Percentiles rank a stretch among this genome's conserved stretches.
Conservation (phyloP, 805 yeast species). For the Citeromyces matritensis region DNA sequence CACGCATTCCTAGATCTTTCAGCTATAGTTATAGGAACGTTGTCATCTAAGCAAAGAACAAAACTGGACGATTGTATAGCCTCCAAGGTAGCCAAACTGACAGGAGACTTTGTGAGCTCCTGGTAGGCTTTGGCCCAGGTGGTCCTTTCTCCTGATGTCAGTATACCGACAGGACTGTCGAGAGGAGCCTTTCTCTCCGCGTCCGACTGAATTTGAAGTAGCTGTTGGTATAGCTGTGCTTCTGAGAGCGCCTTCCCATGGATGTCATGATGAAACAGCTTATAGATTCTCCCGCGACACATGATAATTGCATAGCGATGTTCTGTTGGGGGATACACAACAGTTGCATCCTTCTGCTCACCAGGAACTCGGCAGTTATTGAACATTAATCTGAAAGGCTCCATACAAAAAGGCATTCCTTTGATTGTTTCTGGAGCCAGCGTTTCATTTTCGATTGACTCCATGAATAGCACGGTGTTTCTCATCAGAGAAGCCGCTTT, state of each 20-base stretch:
- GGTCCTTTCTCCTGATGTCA: constrained; percentile 80
- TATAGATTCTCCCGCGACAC: constrained; percentile 68
- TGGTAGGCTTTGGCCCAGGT: constrained; percentile 52
- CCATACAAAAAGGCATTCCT: constrained; percentile 80
- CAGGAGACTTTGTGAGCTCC: constrained; percentile 41
- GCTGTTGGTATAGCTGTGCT: constrained; percentile 38
- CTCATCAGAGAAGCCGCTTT: constrained; percentile 68
- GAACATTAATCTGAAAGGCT: constrained; percentile 82
- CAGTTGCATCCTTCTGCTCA: constrained; percentile 45
- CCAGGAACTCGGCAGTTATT: constrained; percentile 78
- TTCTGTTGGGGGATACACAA: constrained; percentile 21
- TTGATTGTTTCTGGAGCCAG: constrained; percentile 71
- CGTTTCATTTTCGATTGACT: constrained; percentile 50
- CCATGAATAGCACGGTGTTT: constrained; percentile 55
- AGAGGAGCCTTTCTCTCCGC: constrained; percentile 15
- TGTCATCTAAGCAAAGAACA: constrained; percentile 66
- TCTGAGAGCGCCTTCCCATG: constrained; percentile 27
- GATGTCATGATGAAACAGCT: constrained; percentile 43
- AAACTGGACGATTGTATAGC: constrained; percentile 69
- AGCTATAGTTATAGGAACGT: constrained; percentile 57
- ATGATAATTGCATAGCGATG: constrained; percentile 63
- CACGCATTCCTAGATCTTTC: constrained; percentile 77
- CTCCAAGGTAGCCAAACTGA: constrained; percentile 45
- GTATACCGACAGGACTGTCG: constrained; percentile 47
- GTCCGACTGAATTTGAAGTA: constrained; percentile 26